Evolutionary conservation across 805 yeast species (phyloP).

Genomic region (Torulaspora quercuum): DNA sequence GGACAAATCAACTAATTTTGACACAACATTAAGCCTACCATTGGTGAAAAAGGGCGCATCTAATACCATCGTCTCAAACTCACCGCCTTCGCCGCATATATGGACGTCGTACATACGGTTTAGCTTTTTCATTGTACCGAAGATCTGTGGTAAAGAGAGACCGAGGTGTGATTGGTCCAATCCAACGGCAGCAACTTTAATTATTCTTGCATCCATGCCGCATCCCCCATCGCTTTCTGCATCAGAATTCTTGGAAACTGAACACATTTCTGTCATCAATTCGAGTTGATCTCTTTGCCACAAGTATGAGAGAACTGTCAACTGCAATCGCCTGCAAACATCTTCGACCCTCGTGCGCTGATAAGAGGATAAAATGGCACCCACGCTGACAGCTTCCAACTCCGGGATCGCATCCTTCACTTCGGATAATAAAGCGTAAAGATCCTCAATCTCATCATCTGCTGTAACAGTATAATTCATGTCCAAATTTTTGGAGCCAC

Average conservation of each 20-base stretch:
- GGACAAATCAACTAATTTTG: constrained; percentile 43
- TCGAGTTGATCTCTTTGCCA: constrained; percentile 88
- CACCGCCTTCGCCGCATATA: constrained; percentile 99
- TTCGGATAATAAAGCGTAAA: constrained; percentile 48
- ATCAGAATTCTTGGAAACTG: constrained; percentile 29
- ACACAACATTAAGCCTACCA: constrained; percentile 45
- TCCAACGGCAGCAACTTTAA: constrained; percentile 94
- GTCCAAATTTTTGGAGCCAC: constrained; percentile 57
- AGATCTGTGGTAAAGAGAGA: constrained; percentile 56
- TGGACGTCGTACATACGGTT: constrained; percentile 75
- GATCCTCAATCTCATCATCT: constrained; percentile 86
- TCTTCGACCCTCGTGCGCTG: constrained; percentile 92
- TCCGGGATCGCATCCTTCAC: constrained; percentile 62
- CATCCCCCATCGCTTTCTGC: constrained; percentile 10
- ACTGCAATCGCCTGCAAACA: constrained; percentile 71
- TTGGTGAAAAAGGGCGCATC: constrained; percentile 81
- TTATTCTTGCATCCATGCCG: constrained; percentile 69
- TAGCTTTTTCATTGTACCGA: constrained; percentile 54
- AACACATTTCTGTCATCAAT: constrained; percentile 77
- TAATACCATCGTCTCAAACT: constrained; percentile 87
- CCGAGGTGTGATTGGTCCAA: constrained; percentile 66
- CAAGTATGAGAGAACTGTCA: constrained; percentile 68
- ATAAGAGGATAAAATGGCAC: constrained; percentile 93
- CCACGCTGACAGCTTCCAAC: constrained; percentile 83
- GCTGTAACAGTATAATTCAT: constrained; percentile 67